phyloP scores from a whole-genome alignment of 768 basidiomycete genomes.

The Pleurotus eryngii region DNA sequence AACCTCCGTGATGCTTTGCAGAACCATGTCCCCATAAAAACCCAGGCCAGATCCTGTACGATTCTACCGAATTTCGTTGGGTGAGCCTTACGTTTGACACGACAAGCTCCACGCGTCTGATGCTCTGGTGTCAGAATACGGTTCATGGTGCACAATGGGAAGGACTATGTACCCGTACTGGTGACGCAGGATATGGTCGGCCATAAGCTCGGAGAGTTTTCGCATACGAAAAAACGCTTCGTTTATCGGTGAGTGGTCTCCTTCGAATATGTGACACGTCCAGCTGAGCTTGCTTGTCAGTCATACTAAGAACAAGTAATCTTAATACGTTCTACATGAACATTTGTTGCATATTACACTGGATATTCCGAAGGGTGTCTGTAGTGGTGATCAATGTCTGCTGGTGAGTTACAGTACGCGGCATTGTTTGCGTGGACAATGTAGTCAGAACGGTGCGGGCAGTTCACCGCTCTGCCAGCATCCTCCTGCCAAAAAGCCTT shows the following conservation, averaged over 20 bases:
- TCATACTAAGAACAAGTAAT: conserved; percentile 7
- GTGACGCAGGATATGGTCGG: conserved; percentile 98
- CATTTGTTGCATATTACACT: too few relatives aligned
- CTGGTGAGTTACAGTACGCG: too few relatives aligned
- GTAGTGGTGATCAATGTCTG: too few relatives aligned
- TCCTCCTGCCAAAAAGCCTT: too few relatives aligned
- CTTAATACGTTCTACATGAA: too few relatives aligned
- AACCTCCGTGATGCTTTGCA: conserved; percentile 77
- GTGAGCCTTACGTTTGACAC: conserved; percentile 38
- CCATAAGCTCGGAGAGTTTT: conserved; percentile 95
- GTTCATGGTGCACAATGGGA: conserved; percentile 95
- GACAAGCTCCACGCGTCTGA: background rate
- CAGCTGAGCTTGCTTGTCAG: background rate
- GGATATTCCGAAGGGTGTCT: too few relatives aligned
- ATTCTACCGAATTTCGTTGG: conserved; percentile 96
- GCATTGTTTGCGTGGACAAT: too few relatives aligned
- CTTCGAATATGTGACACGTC: background rate
- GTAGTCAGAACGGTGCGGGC: too few relatives aligned
- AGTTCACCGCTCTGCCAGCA: too few relatives aligned
- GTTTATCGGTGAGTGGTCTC: conserved; percentile 67
- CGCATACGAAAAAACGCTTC: conserved; percentile 86
- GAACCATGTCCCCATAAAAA: conserved; percentile 83
- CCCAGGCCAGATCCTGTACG: conserved; percentile 85
- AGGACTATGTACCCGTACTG: conserved; percentile 79
- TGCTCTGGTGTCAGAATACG: conserved; percentile 49